Percentiles rank a stretch among this genome's conserved stretches.
Evolutionary conservation across 129 eudicot species (phyloP).

Genomic region (Helichrysum umbraculigerum): DNA sequence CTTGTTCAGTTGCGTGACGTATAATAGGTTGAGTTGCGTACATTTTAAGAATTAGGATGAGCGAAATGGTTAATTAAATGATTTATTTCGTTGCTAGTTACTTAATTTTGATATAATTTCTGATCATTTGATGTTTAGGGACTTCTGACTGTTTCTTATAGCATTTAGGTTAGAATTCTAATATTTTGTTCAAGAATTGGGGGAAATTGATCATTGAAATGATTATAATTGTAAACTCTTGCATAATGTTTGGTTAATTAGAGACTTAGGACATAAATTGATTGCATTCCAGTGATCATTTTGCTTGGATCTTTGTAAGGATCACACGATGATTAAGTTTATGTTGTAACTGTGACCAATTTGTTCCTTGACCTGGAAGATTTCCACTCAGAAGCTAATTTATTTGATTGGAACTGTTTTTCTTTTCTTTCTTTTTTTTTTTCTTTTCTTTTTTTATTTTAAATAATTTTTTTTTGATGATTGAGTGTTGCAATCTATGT

Average conservation of each 20-base stretch:
- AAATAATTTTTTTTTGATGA: not conserved
- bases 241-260: not conserved
- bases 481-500: slow-evolving; percentile 12
- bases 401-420: not conserved
- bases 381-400: not conserved
- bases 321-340: slow-evolving; percentile 16
- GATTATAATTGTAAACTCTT: not conserved
- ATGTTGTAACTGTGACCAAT: slow-evolving; percentile 5
- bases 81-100: not conserved
- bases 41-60: not conserved
- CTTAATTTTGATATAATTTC: not conserved
- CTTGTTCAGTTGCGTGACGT: slow-evolving; percentile 11
- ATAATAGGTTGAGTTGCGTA: not conserved
- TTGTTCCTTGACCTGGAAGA: not conserved
- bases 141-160: not conserved
- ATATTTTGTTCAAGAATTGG: not conserved
- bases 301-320: slow-evolving; percentile 17
- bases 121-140: slow-evolving; percentile 2
- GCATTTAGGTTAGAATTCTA: slow-evolving; percentile 3
- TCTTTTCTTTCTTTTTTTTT: not conserved
- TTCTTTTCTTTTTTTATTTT: slow-evolving; percentile 2
- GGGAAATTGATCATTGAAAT: slow-evolving; percentile 10
- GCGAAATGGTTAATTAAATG: not conserved
- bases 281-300: slow-evolving; percentile 14
- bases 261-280: not conserved